These are phyloP conservation scores for Trichoderma gamsii DNA, from an alignment of 495 filamentous ascomycete species.

Conservation along the genomic window DNA sequence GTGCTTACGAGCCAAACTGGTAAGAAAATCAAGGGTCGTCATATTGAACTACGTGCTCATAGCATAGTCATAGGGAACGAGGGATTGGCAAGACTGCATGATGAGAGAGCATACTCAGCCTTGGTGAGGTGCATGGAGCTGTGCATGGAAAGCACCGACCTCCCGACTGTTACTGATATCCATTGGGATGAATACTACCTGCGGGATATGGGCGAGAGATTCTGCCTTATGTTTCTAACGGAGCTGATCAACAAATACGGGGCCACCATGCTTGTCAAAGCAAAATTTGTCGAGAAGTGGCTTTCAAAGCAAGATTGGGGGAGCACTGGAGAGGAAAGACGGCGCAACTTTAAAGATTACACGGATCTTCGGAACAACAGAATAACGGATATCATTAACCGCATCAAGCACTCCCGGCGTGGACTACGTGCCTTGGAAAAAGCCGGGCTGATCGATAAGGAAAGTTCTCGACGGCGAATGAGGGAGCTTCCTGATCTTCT, in stretches of 20 bases:
- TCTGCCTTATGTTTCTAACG: constrained; percentile 42
- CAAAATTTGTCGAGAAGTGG: constrained; percentile 51
- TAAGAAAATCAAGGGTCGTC: background rate
- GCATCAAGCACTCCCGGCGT: constrained; percentile 29
- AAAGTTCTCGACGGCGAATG: constrained; percentile 30
- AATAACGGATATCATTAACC: constrained; percentile 38
- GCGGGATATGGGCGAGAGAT: constrained; percentile 47
- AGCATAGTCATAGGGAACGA: constrained; percentile 6
- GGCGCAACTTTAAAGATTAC: constrained; percentile 41
- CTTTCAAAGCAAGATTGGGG: constrained; percentile 53
- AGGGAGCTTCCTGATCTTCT: constrained; percentile 23
- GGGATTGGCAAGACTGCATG: constrained; percentile 31
- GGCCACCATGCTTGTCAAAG: constrained; percentile 37
- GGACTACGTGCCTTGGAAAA: constrained; percentile 39
- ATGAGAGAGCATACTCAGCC: constrained; percentile 42
- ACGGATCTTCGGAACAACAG: constrained; percentile 37
- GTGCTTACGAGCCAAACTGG: constrained; percentile 26
- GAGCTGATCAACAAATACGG: constrained; percentile 40
- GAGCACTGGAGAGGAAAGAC: constrained; percentile 34
- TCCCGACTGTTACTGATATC: constrained; percentile 40
- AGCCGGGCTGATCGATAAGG: constrained; percentile 33
- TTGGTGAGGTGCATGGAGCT: constrained; percentile 47
- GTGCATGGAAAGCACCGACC: constrained; percentile 41
- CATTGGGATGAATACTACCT: constrained; percentile 48
- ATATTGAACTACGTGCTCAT: background rate